Conservation (phyloP, 495 filamentous ascomycete genomes). For the Aspergillus leporis region DNA sequence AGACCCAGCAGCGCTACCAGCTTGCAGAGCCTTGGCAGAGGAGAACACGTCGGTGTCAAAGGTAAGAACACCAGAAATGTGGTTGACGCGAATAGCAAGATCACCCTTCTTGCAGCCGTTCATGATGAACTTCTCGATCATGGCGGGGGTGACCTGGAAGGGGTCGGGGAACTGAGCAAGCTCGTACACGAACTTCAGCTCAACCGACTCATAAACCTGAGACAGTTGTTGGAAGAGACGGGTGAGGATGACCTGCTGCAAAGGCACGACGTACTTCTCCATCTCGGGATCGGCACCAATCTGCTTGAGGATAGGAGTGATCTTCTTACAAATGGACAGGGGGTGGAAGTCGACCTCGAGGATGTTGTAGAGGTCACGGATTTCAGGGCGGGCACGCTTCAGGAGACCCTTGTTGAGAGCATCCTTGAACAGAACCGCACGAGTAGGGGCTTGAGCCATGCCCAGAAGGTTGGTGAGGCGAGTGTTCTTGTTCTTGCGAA, state of each 20-base stretch:
- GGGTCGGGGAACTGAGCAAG: slow-evolving; percentile 96
- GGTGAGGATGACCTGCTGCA: slow-evolving; percentile 98
- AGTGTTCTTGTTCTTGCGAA: slow-evolving; percentile 97
- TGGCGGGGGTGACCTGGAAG: slow-evolving; percentile 87
- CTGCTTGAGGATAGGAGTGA: slow-evolving; percentile 90
- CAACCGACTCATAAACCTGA: slow-evolving; percentile 97
- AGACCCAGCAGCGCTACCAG: slow-evolving; percentile 81
- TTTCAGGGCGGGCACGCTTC: slow-evolving; percentile 87
- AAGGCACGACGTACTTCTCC: slow-evolving; percentile 90
- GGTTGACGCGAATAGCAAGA: slow-evolving; percentile 92
- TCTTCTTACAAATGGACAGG: slow-evolving; percentile 98
- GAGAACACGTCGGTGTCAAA: slow-evolving; percentile 99
- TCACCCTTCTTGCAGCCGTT: slow-evolving; percentile 99
- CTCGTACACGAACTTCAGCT: slow-evolving; percentile 89
- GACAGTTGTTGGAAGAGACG: slow-evolving; percentile 98
- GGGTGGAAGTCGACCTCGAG: slow-evolving; percentile 99
- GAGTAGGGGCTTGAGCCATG: slow-evolving; percentile 85
- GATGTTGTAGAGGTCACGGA: slow-evolving; percentile 95
- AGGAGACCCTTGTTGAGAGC: slow-evolving; percentile 91
- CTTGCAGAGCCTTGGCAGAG: slow-evolving; percentile 87
- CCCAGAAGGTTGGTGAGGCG: slow-evolving; percentile 94
- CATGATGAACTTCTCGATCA: slow-evolving; percentile 99
- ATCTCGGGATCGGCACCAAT: slow-evolving; percentile 95
- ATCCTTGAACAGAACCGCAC: slow-evolving; percentile 91
- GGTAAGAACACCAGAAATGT: slow-evolving; percentile 89